Evolutionary conservation across 768 basidiomycete genomes (phyloP), one percentile per base, ranked within the genome.

Genomic region (Pholiota molesta): DNA sequence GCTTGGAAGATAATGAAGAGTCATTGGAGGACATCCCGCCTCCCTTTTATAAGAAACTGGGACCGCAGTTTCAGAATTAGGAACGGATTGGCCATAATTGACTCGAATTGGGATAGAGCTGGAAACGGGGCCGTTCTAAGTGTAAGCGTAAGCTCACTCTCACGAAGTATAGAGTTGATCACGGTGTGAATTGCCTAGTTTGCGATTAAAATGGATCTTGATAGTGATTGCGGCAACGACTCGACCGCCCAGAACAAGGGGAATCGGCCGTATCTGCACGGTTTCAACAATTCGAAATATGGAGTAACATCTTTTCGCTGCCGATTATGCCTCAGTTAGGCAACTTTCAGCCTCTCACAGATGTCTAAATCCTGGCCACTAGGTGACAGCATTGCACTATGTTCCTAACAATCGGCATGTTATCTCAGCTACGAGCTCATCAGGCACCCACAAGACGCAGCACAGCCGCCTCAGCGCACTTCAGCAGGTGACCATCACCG

Each of bases 181-280:
- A 71, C 67, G 71, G 74, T 69, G 71, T 68, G 67, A 72, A 60
- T 65, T 63, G 57, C 47, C 65, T 62, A 51, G 55, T 61, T 64
- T 47, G 65, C 67, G 66, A 65, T 65, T 65, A 57, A 65, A 69
- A 70, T 74, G 72, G 71, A 72, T 75, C 71, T 69, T 76, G 75
- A 76, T 76, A 67, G 59, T 72, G 73, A 75, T 73, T 73, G 74
- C 75, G 72, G 72, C 71, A 76, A 74, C 68, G 67, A 65, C 71
- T 71, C 67, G 65, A 73, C 72, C 73, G 71, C 69, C 72, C 73
- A 69, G 66, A 73, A 72, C 73, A 70, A 72, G 73, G 71, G 70
- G 65, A 69, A 74, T 74, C 74, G 72, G 61, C 62, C 62, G 64
- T 62, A 52, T 66, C 47, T 59, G 54, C 59, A 62, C 62, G 69